These are phyloP conservation scores for Cordyceps farinosa DNA, from an alignment of 2,329 filamentous ascomycete species.

Conservation along the genomic window DNA sequence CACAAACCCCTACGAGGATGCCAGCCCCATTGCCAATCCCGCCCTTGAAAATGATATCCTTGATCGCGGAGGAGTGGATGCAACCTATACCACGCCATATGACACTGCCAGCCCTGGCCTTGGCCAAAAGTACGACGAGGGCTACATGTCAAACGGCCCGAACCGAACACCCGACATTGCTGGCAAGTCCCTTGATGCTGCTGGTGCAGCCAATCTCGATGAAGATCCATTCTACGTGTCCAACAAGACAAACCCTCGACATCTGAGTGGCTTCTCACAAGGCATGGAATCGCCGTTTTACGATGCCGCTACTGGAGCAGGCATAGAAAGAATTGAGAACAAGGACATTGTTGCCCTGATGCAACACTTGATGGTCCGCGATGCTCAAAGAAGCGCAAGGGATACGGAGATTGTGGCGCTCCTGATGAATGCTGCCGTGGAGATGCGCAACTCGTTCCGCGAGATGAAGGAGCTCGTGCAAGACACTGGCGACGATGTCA, in stretches of 20 bases:
- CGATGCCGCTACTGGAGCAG: conserved; percentile 80
- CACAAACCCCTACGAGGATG: conserved; percentile 64
- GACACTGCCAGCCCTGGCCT: conserved; percentile 55
- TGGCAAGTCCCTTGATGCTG: conserved; percentile 53
- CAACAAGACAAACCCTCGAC: conserved; percentile 55
- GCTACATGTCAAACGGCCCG: conserved; percentile 77
- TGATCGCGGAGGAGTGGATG: conserved; percentile 35
- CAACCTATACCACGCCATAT: conserved; percentile 43
- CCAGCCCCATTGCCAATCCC: conserved; percentile 58
- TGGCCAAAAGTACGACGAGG: conserved; percentile 71
- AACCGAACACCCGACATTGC: conserved; percentile 53
- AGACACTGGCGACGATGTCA: conserved; percentile 76
- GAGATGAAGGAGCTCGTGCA: conserved; percentile 91
- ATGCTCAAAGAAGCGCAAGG: conserved; percentile 91
- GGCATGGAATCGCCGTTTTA: conserved; percentile 88
- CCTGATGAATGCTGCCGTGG: conserved; percentile 85
- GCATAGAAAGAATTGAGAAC: conserved; percentile 88
- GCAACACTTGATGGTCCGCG: conserved; percentile 96
- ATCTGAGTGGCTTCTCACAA: conserved; percentile 86
- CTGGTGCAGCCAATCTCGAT: conserved; percentile 49
- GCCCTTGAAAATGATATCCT: conserved; percentile 50
- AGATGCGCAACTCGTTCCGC: conserved; percentile 96
- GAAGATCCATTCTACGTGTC: conserved; percentile 66
- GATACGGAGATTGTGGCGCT: conserved; percentile 96
- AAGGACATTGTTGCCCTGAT: conserved; percentile 96